Percentiles rank a stretch among this genome's conserved stretches.
Conservation (phyloP, 495 filamentous ascomycete species). For the Penicillium dipodomyicola region DNA sequence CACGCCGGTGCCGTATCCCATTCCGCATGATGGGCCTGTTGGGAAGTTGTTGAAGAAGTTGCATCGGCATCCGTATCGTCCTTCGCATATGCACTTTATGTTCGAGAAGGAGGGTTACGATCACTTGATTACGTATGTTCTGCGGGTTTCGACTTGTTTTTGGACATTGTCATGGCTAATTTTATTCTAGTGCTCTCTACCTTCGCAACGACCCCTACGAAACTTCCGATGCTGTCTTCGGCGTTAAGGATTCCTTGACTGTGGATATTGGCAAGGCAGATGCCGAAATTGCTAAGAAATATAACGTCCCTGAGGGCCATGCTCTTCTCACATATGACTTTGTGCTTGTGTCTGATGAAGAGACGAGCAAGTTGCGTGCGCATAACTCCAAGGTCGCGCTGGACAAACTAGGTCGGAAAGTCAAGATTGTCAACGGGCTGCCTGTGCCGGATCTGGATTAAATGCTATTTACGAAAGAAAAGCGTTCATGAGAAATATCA, state of each 20-base stretch:
- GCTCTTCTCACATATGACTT: constrained; percentile 67
- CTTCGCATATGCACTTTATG: constrained; percentile 94
- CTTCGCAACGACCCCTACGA: constrained; percentile 83
- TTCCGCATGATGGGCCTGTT: constrained; percentile 87
- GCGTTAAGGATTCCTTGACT: constrained; percentile 81
- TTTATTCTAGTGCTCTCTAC: constrained; percentile 64
- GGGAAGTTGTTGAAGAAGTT: constrained; percentile 71
- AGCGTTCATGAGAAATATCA: background rate
- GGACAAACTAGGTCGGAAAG: constrained; percentile 64
- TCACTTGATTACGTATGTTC: constrained; percentile 75
- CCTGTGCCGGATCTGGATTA: constrained; percentile 76
- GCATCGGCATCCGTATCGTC: constrained; percentile 75
- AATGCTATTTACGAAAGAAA: constrained; percentile 4
- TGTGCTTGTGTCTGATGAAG: constrained; percentile 68
- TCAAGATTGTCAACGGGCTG: constrained; percentile 78
- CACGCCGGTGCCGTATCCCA: constrained; percentile 83
- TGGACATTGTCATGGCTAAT: constrained; percentile 7
- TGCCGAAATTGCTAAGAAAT: constrained; percentile 56
- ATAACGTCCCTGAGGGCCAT: constrained; percentile 53
- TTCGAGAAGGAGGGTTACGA: constrained; percentile 85
- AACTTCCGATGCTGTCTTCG: constrained; percentile 88
- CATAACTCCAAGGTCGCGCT: constrained; percentile 72
- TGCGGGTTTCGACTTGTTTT: background rate
- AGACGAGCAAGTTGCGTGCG: constrained; percentile 65
- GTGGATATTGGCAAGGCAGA: constrained; percentile 68